Percentiles rank a stretch among this genome's conserved stretches.
Conservation (phyloP, 768 basidiomycete species). For the Antrodiella citrinella region DNA sequence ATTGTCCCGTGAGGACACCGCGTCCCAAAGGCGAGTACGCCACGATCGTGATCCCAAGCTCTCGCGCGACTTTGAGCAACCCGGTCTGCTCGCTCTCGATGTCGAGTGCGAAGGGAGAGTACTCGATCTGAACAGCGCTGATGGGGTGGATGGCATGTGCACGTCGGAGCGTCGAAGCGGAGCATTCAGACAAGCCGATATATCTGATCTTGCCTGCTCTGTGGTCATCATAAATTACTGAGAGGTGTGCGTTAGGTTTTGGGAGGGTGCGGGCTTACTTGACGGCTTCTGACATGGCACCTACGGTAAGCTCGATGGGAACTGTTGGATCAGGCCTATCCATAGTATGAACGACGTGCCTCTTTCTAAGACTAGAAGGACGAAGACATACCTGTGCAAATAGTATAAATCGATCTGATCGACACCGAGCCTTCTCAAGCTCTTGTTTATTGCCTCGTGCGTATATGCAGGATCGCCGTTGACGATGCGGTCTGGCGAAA, state of each 20-base stretch:
- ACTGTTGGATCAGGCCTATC: constrained; percentile 13
- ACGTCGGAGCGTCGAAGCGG: constrained; percentile 24
- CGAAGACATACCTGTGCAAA: no score
- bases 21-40: constrained; percentile 28
- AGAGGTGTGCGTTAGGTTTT: not conserved
- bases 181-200: constrained; percentile 30
- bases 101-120: constrained; percentile 23
- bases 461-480: constrained; percentile 6
- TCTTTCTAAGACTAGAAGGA: no score
- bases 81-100: constrained; percentile 19
- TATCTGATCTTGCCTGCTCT: constrained; percentile 28
- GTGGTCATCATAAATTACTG: not conserved
- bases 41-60: constrained; percentile 28
- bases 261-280: constrained; percentile 7
- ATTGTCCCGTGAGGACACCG: constrained; percentile 25
- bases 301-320: constrained; percentile 18
- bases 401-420: constrained; percentile 12
- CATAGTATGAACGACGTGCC: no score
- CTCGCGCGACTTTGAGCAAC: constrained; percentile 20
- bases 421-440: constrained; percentile 8
- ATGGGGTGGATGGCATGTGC: constrained; percentile 27
- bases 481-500: constrained; percentile 1
- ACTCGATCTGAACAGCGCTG: constrained; percentile 25
- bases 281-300: constrained; percentile 20
- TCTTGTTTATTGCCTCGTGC: constrained; percentile 4